Conservation (phyloP, 2,329 filamentous ascomycete genomes). For the Pseudocercospora fijiensis region DNA sequence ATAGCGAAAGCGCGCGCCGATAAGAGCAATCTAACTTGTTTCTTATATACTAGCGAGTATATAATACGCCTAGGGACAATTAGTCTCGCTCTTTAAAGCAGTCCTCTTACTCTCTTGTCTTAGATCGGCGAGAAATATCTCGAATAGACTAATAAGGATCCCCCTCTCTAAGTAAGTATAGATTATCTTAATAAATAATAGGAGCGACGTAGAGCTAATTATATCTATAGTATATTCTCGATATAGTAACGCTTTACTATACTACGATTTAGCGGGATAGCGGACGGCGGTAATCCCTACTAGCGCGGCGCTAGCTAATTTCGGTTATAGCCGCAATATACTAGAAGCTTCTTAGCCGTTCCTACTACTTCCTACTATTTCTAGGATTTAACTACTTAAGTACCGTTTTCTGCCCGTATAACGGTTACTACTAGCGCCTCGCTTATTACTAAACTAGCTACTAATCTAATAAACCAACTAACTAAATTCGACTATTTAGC, state of each 20-base stretch:
- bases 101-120: slow-evolving; percentile 7
- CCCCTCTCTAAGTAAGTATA: neutral
- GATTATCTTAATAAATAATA: neutral
- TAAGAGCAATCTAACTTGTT: neutral
- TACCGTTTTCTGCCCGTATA: too few relatives aligned
- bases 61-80: slow-evolving; percentile 5
- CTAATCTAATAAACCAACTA: too few relatives aligned
- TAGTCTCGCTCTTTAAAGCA: neutral
- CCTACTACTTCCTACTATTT: too few relatives aligned
- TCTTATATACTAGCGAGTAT: slow-evolving; percentile 8
- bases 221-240: slow-evolving; percentile 43
- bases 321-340: too few relatives aligned
- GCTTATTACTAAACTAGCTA: too few relatives aligned
- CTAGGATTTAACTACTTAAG: too few relatives aligned
- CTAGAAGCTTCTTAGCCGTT: too few relatives aligned
- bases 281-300: too few relatives aligned
- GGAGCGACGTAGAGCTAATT: slow-evolving; percentile 30
- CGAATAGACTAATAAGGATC: slow-evolving; percentile 49
- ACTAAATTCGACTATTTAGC: too few relatives aligned
- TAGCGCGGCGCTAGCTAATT: too few relatives aligned
- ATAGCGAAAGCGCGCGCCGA: neutral
- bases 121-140: slow-evolving; percentile 55
- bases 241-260: slow-evolving; percentile 52
- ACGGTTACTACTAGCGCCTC: too few relatives aligned
- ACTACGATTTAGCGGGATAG: too few relatives aligned